Evolutionary conservation across 441 rosid genomes (phyloP).

Genomic region (Pelargonium myrrhifolium): DNA sequence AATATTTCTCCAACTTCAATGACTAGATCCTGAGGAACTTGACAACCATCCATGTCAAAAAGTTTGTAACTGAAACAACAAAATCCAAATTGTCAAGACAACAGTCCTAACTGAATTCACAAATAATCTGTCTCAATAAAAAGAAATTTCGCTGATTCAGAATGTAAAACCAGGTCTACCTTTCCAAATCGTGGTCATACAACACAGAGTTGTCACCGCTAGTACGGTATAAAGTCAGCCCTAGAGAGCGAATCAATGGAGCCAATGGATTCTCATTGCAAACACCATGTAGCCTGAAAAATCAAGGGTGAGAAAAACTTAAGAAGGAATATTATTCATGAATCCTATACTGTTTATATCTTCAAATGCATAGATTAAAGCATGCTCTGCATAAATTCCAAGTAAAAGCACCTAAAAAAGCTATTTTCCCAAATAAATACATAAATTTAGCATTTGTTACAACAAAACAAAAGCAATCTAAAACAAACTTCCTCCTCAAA

Average conservation of each 20-base stretch:
- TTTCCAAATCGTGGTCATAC: conserved; percentile 86
- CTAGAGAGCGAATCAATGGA: conserved; percentile 61
- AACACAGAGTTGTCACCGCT: conserved; percentile 82
- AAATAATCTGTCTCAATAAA: background rate
- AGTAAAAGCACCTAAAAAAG: background rate
- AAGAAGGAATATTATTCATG: background rate
- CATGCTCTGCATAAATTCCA: background rate
- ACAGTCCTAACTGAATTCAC: conserved; percentile 7
- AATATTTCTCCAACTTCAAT: conserved; percentile 64
- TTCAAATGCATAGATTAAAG: background rate
- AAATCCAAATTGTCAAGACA: conserved; percentile 19
- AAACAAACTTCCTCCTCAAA: background rate
- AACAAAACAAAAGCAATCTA: background rate
- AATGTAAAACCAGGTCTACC: conserved; percentile 31
- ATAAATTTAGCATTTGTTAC: background rate
- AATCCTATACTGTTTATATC: background rate
- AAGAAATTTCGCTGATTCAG: background rate
- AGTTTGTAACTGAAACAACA: conserved; percentile 48
- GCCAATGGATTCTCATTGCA: conserved; percentile 87
- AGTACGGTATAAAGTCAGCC: conserved; percentile 67
- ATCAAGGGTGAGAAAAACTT: background rate
- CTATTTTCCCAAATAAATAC: background rate
- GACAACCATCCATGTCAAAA: conserved; percentile 52
- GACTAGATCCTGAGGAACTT: conserved; percentile 57
- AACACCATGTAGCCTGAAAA: conserved; percentile 76